Evolutionary conservation across 2,329 filamentous ascomycete species (phyloP).

Genomic region (Neofusicoccum umdonicola): DNA sequence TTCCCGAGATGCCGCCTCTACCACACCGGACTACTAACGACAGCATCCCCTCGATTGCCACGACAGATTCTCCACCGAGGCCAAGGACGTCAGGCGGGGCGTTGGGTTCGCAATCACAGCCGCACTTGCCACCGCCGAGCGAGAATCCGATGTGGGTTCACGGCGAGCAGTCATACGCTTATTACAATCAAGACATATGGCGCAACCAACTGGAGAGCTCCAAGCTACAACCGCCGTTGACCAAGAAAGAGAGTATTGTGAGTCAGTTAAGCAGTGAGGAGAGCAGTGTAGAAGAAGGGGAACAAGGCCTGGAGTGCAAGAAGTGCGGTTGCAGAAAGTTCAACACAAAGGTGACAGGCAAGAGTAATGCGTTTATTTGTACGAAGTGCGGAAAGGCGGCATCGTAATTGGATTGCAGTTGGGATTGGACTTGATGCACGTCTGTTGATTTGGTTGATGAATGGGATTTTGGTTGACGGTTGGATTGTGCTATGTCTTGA

Average conservation of each 20-base stretch:
- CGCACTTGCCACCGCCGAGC: not conserved
- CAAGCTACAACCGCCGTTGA: constrained; percentile 23
- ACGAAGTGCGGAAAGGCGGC: constrained; percentile 46
- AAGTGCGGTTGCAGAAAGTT: constrained; percentile 62
- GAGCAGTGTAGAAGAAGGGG: constrained; percentile 48
- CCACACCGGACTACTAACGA: constrained; percentile 9
- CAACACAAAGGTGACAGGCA: constrained; percentile 55
- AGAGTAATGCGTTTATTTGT: constrained; percentile 60
- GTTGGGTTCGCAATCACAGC: constrained; percentile 8
- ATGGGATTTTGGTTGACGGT: not conserved
- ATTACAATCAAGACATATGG: constrained; percentile 47
- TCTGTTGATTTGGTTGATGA: not conserved
- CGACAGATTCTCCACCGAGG: not conserved
- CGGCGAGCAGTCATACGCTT: constrained; percentile 53
- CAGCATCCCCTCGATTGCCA: constrained; percentile 17
- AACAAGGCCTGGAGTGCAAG: constrained; percentile 53
- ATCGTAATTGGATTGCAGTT: constrained; percentile 3
- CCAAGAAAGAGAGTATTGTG: constrained; percentile 44
- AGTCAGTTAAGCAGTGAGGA: constrained; percentile 61
- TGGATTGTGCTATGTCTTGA: not conserved
- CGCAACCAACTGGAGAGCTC: constrained; percentile 20
- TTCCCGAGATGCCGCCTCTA: constrained; percentile 21
- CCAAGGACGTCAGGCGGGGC: constrained; percentile 13
- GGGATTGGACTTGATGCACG: not conserved
- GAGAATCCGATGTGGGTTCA: constrained; percentile 49